phyloP scores from a whole-genome alignment of 163 green algal species.

The Smithsoniella earleae region DNA sequence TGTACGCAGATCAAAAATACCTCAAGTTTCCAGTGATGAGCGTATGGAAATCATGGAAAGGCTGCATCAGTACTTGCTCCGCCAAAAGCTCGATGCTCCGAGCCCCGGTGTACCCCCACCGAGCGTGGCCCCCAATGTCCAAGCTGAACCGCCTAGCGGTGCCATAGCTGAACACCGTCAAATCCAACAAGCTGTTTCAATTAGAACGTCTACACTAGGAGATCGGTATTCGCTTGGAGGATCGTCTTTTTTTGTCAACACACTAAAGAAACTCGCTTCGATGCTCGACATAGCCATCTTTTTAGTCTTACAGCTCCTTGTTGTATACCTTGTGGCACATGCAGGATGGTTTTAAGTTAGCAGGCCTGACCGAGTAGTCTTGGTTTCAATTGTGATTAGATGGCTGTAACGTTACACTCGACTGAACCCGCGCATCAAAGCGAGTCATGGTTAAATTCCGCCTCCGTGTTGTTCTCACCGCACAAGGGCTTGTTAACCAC shows the following conservation, averaged over 20 bases:
- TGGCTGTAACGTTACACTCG: too few relatives aligned
- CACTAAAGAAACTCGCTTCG: too few relatives aligned
- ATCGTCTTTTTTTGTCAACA: too few relatives aligned
- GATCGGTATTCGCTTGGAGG: background rate
- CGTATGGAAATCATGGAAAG: conserved; percentile 1
- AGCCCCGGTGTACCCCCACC: too few relatives aligned
- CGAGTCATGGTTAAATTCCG: background rate
- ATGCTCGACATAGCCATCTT: too few relatives aligned
- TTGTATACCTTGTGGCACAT: too few relatives aligned
- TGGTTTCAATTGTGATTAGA: too few relatives aligned
- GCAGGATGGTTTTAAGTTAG: too few relatives aligned
- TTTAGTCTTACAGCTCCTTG: too few relatives aligned
- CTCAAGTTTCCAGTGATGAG: conserved; percentile 12
- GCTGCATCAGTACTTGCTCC: background rate
- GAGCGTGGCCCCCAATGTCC: background rate
- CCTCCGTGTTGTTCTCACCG: background rate
- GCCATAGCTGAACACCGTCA: background rate
- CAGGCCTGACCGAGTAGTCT: too few relatives aligned
- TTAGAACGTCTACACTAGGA: background rate
- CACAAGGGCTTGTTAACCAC: background rate
- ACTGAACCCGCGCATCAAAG: background rate
- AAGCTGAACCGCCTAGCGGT: background rate
- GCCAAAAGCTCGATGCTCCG: too few relatives aligned
- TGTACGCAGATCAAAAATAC: conserved; percentile 9
- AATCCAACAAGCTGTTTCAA: background rate